Evolutionary conservation across 2,329 filamentous ascomycete genomes (phyloP), one percentile per base, ranked within the genome.

Genomic region (Phyllosticta ampelicida): DNA sequence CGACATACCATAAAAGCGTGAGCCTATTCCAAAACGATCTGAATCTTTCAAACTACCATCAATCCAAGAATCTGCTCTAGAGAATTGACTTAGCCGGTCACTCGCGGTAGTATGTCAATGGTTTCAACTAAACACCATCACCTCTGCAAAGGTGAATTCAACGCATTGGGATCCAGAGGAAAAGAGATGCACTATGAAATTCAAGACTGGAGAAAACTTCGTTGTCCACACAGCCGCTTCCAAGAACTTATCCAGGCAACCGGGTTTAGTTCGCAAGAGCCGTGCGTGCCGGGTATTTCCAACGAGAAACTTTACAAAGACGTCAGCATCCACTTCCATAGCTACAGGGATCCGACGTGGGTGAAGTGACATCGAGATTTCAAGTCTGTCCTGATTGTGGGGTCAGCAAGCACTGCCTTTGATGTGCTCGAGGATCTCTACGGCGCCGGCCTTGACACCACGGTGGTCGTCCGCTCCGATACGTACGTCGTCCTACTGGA

Each of bases 401-500:
- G 77, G 21, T 73, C 72, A 19, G 78, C 74, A 53, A 79, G 78
- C 61, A 78, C 75, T 0, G 75, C 72, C 52, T 75, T 78, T 64
- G 76, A 79, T 62, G 70, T 78, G 26, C 74, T 76, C 4, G 72
- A 77, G 63, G 75, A 78, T 63, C 77, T 77, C 69, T 68, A 71
- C 51, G 68, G 73, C 20, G 72, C 72, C 6, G 71, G 71, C 8
- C 61, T 74, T 58, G 67, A 71, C 26, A 69, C 74, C 16, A 79
- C 76, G 10, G 75, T 79, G 62, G 65, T 78, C 1, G 77, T 78
- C 61, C 71, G 77, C 28, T 69, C 65, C 51, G 68, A 66, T 8
- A 78, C 77, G 36, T 73, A 67, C 68, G 66, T 71, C 21, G 59
- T 70, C 10, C 66, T 67, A 4, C 66, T 56, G 65, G 69, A 28